phyloP scores from a whole-genome alignment of 2,329 filamentous ascomycete species.

The Claviceps paspali region DNA sequence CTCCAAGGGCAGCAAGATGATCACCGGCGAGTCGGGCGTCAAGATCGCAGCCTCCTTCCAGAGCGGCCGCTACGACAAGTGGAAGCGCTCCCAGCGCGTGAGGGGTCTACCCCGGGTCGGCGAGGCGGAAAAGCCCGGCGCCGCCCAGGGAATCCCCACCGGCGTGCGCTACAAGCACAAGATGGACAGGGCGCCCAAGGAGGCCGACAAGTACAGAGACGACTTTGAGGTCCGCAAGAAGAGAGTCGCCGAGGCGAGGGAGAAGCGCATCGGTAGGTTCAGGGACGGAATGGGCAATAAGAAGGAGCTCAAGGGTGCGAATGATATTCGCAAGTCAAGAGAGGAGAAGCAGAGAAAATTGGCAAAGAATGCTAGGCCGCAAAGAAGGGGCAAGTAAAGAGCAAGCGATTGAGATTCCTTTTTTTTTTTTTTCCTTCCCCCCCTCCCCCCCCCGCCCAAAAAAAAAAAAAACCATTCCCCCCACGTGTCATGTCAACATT shows the following conservation, averaged over 20 bases:
- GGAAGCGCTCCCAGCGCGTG: conserved; percentile 77
- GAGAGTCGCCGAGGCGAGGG: conserved; percentile 71
- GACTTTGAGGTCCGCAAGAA: conserved; percentile 87
- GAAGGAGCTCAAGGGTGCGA: conserved; percentile 62
- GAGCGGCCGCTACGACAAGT: conserved; percentile 82
- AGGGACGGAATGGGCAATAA: conserved; percentile 58
- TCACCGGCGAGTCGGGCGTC: conserved; percentile 79
- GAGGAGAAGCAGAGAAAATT: conserved; percentile 59
- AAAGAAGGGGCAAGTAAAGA: conserved; percentile 34
- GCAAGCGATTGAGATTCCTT: too few species aligned
- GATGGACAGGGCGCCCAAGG: conserved; percentile 75
- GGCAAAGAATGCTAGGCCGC: conserved; percentile 79
- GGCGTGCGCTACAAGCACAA: conserved; percentile 63
- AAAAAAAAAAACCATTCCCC: too few species aligned
- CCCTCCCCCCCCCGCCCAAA: too few species aligned
- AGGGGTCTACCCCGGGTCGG: conserved; percentile 66
- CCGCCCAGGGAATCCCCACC: conserved; percentile 12
- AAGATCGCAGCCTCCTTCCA: conserved; percentile 93
- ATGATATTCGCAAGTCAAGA: conserved; percentile 75
- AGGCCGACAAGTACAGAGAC: conserved; percentile 80
- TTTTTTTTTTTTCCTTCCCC: too few species aligned
- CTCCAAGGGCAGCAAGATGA: conserved; percentile 54
- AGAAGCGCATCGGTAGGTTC: conserved; percentile 65
- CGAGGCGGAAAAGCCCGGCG: conserved; percentile 49
- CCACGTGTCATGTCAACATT: too few species aligned